Base-by-base conservation (phyloP, 2,329 filamentous ascomycete species). In the Sporothrix euskadiensis region DNA sequence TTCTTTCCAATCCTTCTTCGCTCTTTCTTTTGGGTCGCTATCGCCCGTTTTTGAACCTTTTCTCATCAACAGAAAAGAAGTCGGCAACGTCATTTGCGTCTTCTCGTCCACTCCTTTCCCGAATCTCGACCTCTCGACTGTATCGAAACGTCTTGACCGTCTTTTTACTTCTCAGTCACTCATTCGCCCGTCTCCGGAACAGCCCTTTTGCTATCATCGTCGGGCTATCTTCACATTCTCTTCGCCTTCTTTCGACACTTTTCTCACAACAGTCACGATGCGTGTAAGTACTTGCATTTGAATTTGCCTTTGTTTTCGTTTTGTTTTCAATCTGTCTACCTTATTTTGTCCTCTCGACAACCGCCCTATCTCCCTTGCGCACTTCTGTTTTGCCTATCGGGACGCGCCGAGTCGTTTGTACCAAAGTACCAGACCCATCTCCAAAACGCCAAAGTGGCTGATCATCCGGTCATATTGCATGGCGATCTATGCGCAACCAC, bases 251-350 rank as follows among this genome's bases (percentile, higher is more conserved):
- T 47, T 32, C 56, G 26, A 19, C 49, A 44, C n/a, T 30, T 71
- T 69, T 35, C 52, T 69, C 32, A 16, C 14, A 61, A 30, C 35
- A 66, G 49, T 65, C 73, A 69, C 66, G 32, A 74, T 74, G 73
- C 71, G 71, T 74, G 73, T 74, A 71, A 57, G 71, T 72, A 12
- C 65, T 12, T 57, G 7, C 22, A 10, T 54, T 72, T 66, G 71
- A 70, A 12, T 70, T 12, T 57, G 7, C 22, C 6, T 54, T 72
- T 66, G n/a, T 19, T 30, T n/a, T 56, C 14, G 16, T 35, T 16
- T 49, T 22, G 8, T 26, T 59, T 65, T 19, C 32, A 19, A 4
- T 32, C 19, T 26, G 8, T 7, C 39, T 1, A 7, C 26, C 16
- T 26, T 52, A 3, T 52, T 52, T 32, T 35, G 19, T 49, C 32